Evolutionary conservation across 208 protist genomes (phyloP), one percentile per base, ranked within the genome.

Genomic region (Trypanosoma melophagium): DNA sequence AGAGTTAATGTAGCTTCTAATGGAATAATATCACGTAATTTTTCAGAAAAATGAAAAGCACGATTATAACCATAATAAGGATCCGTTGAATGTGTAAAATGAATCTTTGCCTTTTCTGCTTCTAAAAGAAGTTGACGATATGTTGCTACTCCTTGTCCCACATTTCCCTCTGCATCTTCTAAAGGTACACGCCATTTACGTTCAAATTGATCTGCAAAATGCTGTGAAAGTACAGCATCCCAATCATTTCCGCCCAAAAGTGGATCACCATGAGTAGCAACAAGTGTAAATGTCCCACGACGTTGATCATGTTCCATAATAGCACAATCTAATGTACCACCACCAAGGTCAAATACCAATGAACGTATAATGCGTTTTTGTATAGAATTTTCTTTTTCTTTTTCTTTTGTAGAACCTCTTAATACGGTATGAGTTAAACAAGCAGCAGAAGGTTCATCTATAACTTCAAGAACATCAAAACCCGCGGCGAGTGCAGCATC

Each of bases 381-480:
- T 4, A n/a, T 17, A 52, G 22, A 31, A 35, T 19, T 28, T 57
- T 38, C 72, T 49, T 67, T 49, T 22, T 42, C 40, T 40, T 71
- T 58, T 49, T 19, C n/a, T 25, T 52, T 28, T 17, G 64, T 49
- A 21, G 49, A 45, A 7, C 67, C 52, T 42, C 80, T 56, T 14
- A 96, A 74, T 19, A 93, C 89, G 31, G 88, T 95, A 83, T 96
- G 84, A 22, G 93, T 78, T 14, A 97, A 76, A 68, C 89, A 94
- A 21, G 93, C 90, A 0, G 93, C 93, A 7, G 90, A 95, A 21
- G 90, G 93, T 62, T 97, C 93, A 71, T 97, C 91, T 73, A 97
- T 96, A n/a, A 97, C 78, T 72, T 96, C 89, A 10, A 95, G 82
- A 41, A 97, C 93, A 69, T 97, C 93, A 54, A 97, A 93, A 28